A percentile compares a stretch with the other conserved stretches of the same genome.
phyloP scores from a whole-genome alignment of 1,284 basidiomycete genomes.

The Meripilus lineatus region DNA sequence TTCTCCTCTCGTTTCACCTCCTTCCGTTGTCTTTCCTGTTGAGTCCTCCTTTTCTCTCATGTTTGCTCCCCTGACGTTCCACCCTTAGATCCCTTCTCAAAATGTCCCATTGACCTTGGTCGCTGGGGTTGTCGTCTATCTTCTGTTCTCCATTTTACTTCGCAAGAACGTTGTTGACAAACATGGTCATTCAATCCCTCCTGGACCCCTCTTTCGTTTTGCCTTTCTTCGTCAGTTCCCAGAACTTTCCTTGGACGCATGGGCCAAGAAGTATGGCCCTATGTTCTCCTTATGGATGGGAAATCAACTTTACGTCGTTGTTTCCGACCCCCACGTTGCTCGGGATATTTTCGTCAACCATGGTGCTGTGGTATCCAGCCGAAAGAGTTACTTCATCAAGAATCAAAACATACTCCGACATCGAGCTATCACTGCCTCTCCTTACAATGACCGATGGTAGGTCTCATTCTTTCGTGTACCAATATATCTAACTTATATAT shows the following conservation, averaged over 20 bases:
- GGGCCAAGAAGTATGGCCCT: conserved; percentile 33
- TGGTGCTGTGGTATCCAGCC: conserved; percentile 32
- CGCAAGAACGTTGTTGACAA: conserved; percentile 17
- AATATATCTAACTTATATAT: neutral
- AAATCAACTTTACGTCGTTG: conserved; percentile 34
- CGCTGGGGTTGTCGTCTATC: conserved; percentile 1
- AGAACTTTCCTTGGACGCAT: conserved; percentile 31
- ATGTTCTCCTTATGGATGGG: conserved; percentile 36
- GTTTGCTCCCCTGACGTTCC: conserved; percentile 15
- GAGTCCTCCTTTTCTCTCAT: neutral
- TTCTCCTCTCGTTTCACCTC: neutral
- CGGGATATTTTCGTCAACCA: conserved; percentile 34
- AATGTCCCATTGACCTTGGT: conserved; percentile 4
- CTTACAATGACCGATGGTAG: conserved; percentile 36
- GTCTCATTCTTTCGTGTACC: conserved; percentile 1
- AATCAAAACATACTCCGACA: conserved; percentile 31
- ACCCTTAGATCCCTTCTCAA: conserved; percentile 22
- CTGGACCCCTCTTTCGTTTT: conserved; percentile 31
- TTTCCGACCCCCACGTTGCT: conserved; percentile 34
- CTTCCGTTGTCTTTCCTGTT: neutral
- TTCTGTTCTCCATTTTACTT: conserved; percentile 1
- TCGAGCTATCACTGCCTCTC: conserved; percentile 34
- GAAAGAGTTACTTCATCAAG: conserved; percentile 34
- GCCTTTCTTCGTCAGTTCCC: conserved; percentile 34
- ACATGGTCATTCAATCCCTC: conserved; percentile 27